These are phyloP conservation scores for Monilinia aucupariae DNA, from an alignment of 2,329 filamentous ascomycete genomes.

Conservation along the genomic window DNA sequence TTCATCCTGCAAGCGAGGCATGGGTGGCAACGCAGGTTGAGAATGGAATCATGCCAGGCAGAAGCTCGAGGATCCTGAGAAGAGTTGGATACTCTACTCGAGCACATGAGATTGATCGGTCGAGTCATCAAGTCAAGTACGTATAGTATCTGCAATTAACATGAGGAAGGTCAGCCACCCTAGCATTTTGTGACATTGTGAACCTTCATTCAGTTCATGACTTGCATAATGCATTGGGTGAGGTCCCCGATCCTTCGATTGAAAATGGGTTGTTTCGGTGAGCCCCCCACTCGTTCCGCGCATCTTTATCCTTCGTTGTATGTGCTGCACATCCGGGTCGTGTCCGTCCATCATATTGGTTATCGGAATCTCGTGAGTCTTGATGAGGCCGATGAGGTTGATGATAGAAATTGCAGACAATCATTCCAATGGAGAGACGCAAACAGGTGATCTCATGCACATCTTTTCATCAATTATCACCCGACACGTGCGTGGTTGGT, in stretches of 20 bases:
- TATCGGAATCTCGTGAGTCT: too few species aligned
- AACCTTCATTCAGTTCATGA: neutral
- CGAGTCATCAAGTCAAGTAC: conserved; percentile 3
- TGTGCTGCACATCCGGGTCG: neutral
- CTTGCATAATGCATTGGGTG: neutral
- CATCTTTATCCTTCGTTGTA: neutral
- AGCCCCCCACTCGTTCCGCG: neutral
- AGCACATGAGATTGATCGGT: too few species aligned
- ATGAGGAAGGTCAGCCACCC: conserved; percentile 6
- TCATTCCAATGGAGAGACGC: neutral
- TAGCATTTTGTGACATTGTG: neutral
- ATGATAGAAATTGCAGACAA: neutral
- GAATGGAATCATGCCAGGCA: neutral
- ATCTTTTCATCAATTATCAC: neutral
- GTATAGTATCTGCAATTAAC: conserved; percentile 8
- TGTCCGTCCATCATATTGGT: neutral
- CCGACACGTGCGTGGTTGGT: neutral
- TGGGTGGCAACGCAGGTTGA: neutral
- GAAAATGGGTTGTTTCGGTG: neutral
- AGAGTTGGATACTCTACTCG: too few species aligned
- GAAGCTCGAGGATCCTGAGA: neutral
- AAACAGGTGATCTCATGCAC: neutral
- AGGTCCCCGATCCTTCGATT: neutral
- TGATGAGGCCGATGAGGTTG: neutral
- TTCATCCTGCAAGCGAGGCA: neutral